These are phyloP conservation scores for Phaffia australis DNA, from an alignment of 768 basidiomycete species.

Conservation along the genomic window DNA sequence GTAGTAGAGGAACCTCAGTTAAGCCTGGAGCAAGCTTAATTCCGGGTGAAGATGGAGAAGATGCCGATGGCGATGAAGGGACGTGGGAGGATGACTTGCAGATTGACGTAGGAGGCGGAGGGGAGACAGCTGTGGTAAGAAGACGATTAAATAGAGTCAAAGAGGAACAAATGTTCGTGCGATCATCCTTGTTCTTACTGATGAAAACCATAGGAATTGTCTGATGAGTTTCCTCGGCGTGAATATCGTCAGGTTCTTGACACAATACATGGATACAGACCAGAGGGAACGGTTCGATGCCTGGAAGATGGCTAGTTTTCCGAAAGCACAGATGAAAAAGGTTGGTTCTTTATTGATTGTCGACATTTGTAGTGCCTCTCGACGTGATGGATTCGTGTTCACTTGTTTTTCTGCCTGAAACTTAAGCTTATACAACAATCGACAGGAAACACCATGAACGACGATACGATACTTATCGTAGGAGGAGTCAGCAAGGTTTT, in stretches of 20 bases:
- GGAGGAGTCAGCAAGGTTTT: slow-evolving; percentile 86
- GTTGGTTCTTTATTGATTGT: slow-evolving; percentile 1
- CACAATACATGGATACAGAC: slow-evolving; percentile 9
- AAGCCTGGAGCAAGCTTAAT: neutral
- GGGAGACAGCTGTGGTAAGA: slow-evolving; percentile 4
- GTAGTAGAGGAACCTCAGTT: neutral
- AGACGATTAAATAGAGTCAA: slow-evolving; percentile 15
- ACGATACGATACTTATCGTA: slow-evolving; percentile 76
- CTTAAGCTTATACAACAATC: slow-evolving; percentile 70
- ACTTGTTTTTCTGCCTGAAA: neutral
- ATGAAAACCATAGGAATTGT: neutral
- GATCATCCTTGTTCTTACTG: neutral
- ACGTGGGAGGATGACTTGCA: neutral
- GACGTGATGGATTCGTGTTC: too few relatives aligned
- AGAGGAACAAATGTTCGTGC: slow-evolving; percentile 23
- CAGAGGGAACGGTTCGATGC: slow-evolving; percentile 22
- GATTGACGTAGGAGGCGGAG: too few relatives aligned
- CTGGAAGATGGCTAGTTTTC: slow-evolving; percentile 21
- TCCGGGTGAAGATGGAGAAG: neutral
- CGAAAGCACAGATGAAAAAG: slow-evolving; percentile 11
- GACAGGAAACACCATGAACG: slow-evolving; percentile 67
- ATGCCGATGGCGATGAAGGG: neutral
- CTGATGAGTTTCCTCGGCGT: neutral
- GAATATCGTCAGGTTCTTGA: slow-evolving; percentile 12
- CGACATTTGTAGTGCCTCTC: neutral